Base-by-base conservation (phyloP, 768 basidiomycete species). In the Lepiota brunneoincarnata region DNA sequence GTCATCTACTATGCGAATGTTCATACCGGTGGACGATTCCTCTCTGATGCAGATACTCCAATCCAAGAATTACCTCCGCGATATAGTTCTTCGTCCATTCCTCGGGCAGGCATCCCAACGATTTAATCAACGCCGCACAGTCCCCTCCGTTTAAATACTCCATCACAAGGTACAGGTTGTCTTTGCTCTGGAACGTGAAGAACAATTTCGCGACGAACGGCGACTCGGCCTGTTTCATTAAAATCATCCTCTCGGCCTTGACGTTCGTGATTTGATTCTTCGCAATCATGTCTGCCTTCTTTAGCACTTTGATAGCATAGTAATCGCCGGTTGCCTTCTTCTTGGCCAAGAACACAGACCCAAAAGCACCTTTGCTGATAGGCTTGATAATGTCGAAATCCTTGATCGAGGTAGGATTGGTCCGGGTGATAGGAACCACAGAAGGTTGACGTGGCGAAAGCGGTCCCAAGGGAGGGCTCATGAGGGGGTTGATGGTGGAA, bases 231-330 rank as follows among this genome's bases (percentile, higher is more conserved):
- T 98, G 96, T 68, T 94, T 94, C 97, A 99, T 99, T 61, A 99
- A 80, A 64, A 99, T 99, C 87, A 97, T 98, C 54, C 97, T 83
- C 75, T 99, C 97, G 1, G 97, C 97, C 73, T 98, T 98, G 69
- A 99, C 97, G 67, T 98, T 99, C 45, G 97, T 98, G 68, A 99
- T 96, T 71, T 99, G 97, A 75, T 99, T 99, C 82, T 99, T 99
- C 37, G 97, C 92, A 68, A 99, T 98, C 97, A 99, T 99, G 72
- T 99, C 97, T n/a, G 94, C 93, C 76, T 99, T 99, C 76, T 96
- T 98, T 67, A 99, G 73, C n/a, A 98, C 95, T 72, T 99, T 99
- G 83, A 99, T 96, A 23, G 97, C 97, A 72, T 89, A 99, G 71
- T 98, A 98, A 71, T 98, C 97, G 49, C 97, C 97, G 2, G 97